Conservation (phyloP, 805 yeast species). For the Maudiozyma barnettii region DNA sequence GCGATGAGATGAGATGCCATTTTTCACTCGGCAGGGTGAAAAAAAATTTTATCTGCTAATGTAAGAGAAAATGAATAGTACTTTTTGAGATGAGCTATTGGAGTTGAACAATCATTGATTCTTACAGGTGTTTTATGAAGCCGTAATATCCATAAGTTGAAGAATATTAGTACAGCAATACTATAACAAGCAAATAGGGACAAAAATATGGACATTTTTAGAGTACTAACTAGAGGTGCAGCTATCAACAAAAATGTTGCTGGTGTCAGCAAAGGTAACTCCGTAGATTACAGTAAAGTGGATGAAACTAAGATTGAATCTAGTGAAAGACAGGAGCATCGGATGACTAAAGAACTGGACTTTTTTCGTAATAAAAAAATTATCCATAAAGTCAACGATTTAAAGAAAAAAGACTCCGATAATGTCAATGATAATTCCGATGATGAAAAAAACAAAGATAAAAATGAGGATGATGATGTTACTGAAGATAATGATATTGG, state of each 20-base stretch:
- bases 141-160: too few relatives aligned
- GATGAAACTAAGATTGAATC: conserved; percentile 10
- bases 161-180: background rate
- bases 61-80: too few relatives aligned
- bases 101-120: too few relatives aligned
- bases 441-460: conserved; percentile 19
- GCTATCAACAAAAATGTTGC: conserved; percentile 47
- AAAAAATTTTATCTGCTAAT: too few relatives aligned
- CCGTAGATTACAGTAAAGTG: conserved; percentile 19
- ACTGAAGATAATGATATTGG: conserved; percentile 26
- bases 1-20: too few relatives aligned
- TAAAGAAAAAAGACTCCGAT: conserved; percentile 5
- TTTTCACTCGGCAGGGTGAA: too few relatives aligned
- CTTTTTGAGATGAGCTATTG: too few relatives aligned
- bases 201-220: conserved; percentile 73
- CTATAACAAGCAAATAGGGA: background rate
- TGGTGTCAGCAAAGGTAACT: conserved; percentile 14
- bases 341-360: conserved; percentile 67
- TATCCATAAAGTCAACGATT: conserved; percentile 21
- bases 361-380: conserved; percentile 60
- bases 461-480: conserved; percentile 21
- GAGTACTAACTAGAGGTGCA: conserved; percentile 81
- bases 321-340: conserved; percentile 30
- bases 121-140: too few relatives aligned
- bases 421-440: conserved; percentile 21